Percentiles rank a stretch among this genome's conserved stretches.
Evolutionary conservation across 805 yeast species (phyloP).

Genomic region (Saccharomycopsis amapae): DNA sequence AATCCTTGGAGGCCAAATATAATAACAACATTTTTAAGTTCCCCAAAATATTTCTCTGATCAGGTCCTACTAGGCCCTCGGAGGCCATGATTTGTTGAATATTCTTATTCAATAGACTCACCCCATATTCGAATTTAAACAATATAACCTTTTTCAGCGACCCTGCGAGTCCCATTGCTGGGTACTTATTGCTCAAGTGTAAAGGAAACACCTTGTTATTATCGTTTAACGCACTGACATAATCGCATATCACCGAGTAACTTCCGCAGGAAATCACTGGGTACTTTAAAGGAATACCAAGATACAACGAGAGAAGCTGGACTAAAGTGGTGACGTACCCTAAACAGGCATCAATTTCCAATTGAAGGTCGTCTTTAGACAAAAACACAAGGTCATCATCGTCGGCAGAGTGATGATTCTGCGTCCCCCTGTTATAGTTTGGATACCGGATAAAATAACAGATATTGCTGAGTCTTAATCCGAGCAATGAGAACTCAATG

Average conservation of each 20-base stretch:
- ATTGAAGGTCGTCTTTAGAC: conserved; percentile 30
- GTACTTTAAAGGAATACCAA: conserved; percentile 41
- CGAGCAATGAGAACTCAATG: conserved; percentile 18
- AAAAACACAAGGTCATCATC: conserved; percentile 10
- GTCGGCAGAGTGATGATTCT: background rate
- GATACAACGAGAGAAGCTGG: conserved; percentile 33
- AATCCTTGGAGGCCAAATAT: conserved; percentile 18
- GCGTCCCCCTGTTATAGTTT: conserved; percentile 6
- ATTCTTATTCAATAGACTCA: conserved; percentile 39
- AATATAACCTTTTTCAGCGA: conserved; percentile 23
- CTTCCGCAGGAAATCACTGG: conserved; percentile 44
- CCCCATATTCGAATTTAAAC: conserved; percentile 44
- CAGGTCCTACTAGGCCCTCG: conserved; percentile 28
- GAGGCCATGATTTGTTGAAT: conserved; percentile 38
- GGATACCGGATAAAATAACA: conserved; percentile 19
- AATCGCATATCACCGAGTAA: conserved; percentile 41
- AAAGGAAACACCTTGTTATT: conserved; percentile 37
- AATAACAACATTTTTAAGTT: conserved; percentile 27
- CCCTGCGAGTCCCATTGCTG: background rate
- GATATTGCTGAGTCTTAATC: conserved; percentile 13
- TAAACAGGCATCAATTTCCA: conserved; percentile 40
- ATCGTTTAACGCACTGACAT: conserved; percentile 36
- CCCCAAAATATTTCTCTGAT: conserved; percentile 30
- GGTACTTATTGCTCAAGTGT: conserved; percentile 38
- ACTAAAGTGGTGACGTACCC: conserved; percentile 42